Evolutionary conservation across 495 filamentous ascomycete genomes (phyloP), one percentile per base, ranked within the genome.

Genomic region (Platismatia glauca): DNA sequence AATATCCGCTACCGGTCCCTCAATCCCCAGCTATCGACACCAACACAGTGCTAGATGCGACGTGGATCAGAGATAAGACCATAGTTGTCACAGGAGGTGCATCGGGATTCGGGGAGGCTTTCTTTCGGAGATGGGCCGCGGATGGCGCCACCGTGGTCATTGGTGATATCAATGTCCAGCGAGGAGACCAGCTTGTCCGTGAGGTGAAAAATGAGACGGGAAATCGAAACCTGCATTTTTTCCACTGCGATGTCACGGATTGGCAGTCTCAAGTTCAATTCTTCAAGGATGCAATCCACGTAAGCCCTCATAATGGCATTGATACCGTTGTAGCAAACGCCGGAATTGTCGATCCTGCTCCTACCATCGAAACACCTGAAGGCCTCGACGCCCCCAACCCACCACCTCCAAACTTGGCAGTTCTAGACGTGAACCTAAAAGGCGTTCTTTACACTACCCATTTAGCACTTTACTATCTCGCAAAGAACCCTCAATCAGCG

Each of bases 251-350:
- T 68, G 84, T 86, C 7, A 77, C 77, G 1, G 71, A 75, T 59
- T 89, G 84, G 82, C 61, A 79, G 44, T 81, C 79, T 48, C 86
- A 88, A 64, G 77, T 84, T 48, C 68, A 79, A 43, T 75, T 88
- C 62, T 89, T 88, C 76, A 77, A 77, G 31, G 60, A 72, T 58
- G 82, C 84, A 33, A 70, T 76, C 39, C 64, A 70, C 56, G 69
- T 80, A 27, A 83, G 81, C 56, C 84, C 84, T 1, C 73, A 81
- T 41, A 74, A 75, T 35, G 72, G 76, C 29, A 79, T 89, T 64
- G 82, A 87, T 71, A 75, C 75, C 27, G 83, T 88, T 0, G 81
- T 88, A 57, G 82, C 85, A 59, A 86, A 82, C 64, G 86, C 86
- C 8, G 86, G 85, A 43, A 81, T 87, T 60, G 70, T 76, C 57